phyloP scores from a whole-genome alignment of 495 filamentous ascomycete species.

The Xylaria bambusicola region DNA sequence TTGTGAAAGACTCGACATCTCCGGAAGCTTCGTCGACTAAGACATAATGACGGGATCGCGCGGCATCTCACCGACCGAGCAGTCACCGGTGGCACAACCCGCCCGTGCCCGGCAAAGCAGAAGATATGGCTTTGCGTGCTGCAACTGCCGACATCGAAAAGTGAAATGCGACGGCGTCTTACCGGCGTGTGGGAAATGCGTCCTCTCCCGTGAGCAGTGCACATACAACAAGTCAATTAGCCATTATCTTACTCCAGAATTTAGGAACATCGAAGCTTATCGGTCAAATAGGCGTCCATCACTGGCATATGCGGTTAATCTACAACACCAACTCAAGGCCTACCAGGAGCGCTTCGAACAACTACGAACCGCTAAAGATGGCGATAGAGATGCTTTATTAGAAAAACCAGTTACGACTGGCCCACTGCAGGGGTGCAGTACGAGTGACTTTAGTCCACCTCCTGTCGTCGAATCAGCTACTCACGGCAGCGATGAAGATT shows the following conservation, averaged over 20 bases:
- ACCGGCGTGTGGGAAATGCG: conserved; percentile 1
- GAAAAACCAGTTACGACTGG: neutral
- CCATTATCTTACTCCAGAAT: neutral
- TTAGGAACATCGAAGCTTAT: conserved; percentile 3
- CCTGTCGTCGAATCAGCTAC: neutral
- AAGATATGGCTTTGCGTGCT: conserved; percentile 15
- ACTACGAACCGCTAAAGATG: neutral
- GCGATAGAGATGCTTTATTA: conserved; percentile 2
- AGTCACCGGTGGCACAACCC: neutral
- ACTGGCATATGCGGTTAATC: neutral
- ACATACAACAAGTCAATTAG: conserved; percentile 5
- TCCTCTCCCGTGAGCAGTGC: conserved; percentile 1
- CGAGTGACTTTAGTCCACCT: neutral
- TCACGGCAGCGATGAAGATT: neutral
- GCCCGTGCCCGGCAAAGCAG: conserved; percentile 3
- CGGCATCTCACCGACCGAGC: neutral
- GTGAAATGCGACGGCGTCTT: conserved; percentile 10
- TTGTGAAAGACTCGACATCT: neutral
- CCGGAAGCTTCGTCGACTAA: neutral
- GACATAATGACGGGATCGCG: conserved; percentile 1
- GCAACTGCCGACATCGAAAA: conserved; percentile 11
- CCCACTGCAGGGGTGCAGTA: neutral
- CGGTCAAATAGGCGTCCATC: conserved; percentile 3
- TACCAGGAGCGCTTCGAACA: conserved; percentile 4
- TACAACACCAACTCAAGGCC: conserved; percentile 5